Evolutionary conservation across 345 rosid genomes (phyloP), one percentile per base, ranked within the genome.

Genomic region (Eucalyptus viminalis): DNA sequence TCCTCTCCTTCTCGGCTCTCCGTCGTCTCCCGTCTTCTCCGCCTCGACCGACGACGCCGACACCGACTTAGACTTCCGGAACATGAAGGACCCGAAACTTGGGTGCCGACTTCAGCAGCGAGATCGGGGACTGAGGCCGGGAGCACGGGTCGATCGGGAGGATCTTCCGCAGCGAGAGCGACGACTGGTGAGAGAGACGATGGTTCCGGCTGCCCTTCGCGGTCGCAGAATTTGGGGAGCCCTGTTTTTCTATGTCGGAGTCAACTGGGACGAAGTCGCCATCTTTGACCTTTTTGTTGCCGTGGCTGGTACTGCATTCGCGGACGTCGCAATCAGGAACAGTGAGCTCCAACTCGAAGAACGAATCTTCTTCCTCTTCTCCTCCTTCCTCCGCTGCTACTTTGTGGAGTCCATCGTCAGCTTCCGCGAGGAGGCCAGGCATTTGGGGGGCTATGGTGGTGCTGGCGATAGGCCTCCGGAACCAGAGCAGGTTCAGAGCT

Each of bases 281-380:
- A 92, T 29, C 87, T 89, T 62, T 53, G 86, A 89, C 62, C 8
- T 47, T 80, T 87, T 87, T 90, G 92, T 31, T 88, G 89, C 89
- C 25, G 89, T 34, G 44, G 87, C 56, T 47, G 45, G 54, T 89
- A 56, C 86, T 88, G 91, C 60, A 81, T 56, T 87, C 80, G 22
- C 54, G 89, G 53, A 60, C 80, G 90, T 92, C 92, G 89, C 86
- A 87, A 67, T 91, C 94, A 67, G 94, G 92, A 37, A 94, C 93
- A 91, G 97, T 90, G 86, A 97, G 95, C 93, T 97, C 96, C 89
- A 97, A 89, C 88, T 97, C 99, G 90, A 97, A 94, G 93, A 96
- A 97, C 2, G 99, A 97, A 88, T 97, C 99, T 8, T 97, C 99
- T 80, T 92, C 99, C 86, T 96, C 97, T 2, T 90, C 94, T 3